Evolutionary conservation across 2,329 filamentous ascomycete genomes (phyloP), one percentile per base, ranked within the genome.

Genomic region (Madurella fahalii): DNA sequence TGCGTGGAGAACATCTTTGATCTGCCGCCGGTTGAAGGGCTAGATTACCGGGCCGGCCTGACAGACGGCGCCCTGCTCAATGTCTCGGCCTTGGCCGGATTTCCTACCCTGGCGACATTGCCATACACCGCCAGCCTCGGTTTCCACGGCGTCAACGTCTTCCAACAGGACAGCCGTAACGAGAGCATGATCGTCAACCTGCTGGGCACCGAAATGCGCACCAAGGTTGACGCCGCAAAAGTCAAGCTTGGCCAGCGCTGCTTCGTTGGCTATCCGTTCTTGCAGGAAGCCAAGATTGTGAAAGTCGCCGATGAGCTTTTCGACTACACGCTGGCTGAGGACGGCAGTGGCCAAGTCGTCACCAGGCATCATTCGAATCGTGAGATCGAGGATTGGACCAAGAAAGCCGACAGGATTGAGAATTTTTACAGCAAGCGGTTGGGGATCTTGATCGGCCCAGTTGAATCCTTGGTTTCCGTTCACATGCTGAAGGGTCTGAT

Each of bases 1-100:
- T 99, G 95, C 65, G 83, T 97, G 34, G 90, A 96, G 71, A 99
- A 99, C 68, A 91, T 95, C 30, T 99, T 95, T 67, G 94, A 99
- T 60, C 78, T 99, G 37, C 95, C 95, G 8, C 89, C 87, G 4
- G 89, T 95, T 70, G 93, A 97, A 52, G 94, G 93, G 2, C 74
- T 97, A 47, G 87, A 95, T 56, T 88, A 90, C 49, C 86, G 90
- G 64, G 83, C 91, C 54, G 94, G 92, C 8, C 75, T 99, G 50
- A 86, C 95, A 61, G 83, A 88, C 20, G 93, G 90, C 41, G 92
- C 88, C 7, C 86, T 95, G 68, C 75, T 96, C 49, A 94, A 90
- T 17, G 78, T 83, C 49, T 80, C 85, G 52, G 91, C 94, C n/a
- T 74, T 97, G 58, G 93, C 94, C 54, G 94, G 94, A 4, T 99